Percentiles rank a stretch among this genome's conserved stretches.
Evolutionary conservation across 1,284 basidiomycete genomes (phyloP).

Genomic region (Heterobasidion irregulare): DNA sequence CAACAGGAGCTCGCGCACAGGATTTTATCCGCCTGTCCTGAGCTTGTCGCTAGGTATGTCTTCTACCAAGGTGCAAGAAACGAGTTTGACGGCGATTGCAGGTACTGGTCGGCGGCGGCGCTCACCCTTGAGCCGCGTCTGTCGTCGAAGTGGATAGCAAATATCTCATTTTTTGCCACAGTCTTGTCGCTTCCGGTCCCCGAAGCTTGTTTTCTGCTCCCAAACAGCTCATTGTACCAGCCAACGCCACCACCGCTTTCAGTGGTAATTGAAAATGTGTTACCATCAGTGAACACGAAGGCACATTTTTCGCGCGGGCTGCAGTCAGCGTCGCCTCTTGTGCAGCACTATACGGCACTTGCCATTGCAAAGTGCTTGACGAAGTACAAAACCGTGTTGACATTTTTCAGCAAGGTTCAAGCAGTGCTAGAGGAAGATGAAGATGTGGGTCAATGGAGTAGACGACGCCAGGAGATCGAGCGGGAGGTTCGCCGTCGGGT

Average conservation of each 20-base stretch:
- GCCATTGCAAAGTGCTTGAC: slow-evolving; percentile 63
- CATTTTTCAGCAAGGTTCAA: slow-evolving; percentile 43
- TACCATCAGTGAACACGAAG: slow-evolving; percentile 69
- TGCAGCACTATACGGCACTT: slow-evolving; percentile 78
- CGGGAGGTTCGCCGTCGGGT: slow-evolving; percentile 69
- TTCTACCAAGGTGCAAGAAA: slow-evolving; percentile 1
- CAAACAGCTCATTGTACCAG: slow-evolving; percentile 38
- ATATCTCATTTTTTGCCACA: slow-evolving; percentile 73
- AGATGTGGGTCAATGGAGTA: slow-evolving; percentile 63
- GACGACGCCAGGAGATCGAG: slow-evolving; percentile 55
- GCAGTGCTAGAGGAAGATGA: slow-evolving; percentile 53
- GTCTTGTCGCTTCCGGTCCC: slow-evolving; percentile 76
- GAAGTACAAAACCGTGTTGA: slow-evolving; percentile 57
- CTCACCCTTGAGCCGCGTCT: slow-evolving; percentile 82
- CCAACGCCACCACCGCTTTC: slow-evolving; percentile 67
- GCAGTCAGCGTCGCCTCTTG: slow-evolving; percentile 58
- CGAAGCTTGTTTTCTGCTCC: slow-evolving; percentile 48
- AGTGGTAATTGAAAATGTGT: slow-evolving; percentile 64
- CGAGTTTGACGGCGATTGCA: slow-evolving; percentile 19
- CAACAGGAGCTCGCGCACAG: slow-evolving; percentile 80
- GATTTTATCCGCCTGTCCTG: slow-evolving; percentile 77
- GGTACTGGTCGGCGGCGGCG: slow-evolving; percentile 71
- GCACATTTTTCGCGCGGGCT: slow-evolving; percentile 74
- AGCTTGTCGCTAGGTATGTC: slow-evolving; percentile 70
- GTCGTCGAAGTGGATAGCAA: slow-evolving; percentile 85